A percentile compares a stretch with the other conserved stretches of the same genome.
These are phyloP conservation scores for Pichia insulana DNA, from an alignment of 805 yeast genomes.

Conservation along the genomic window DNA sequence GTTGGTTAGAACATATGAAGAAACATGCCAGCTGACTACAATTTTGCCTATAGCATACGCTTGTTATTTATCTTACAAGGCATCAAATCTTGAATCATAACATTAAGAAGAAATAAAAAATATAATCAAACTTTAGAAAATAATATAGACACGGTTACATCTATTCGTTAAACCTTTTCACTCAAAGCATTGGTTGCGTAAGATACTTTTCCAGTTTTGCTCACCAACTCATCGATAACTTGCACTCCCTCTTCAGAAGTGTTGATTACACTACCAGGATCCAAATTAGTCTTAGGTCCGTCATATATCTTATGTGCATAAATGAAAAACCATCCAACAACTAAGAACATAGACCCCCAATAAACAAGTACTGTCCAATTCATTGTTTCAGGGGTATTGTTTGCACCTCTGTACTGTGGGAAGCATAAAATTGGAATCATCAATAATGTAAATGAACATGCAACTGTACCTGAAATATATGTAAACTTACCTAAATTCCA, in stretches of 20 bases:
- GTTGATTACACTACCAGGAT: constrained; percentile 25
- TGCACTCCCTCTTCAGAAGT: constrained; percentile 15
- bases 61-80: no score
- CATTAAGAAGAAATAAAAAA: no score
- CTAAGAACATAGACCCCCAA: constrained; percentile 49
- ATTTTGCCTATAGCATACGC: no score
- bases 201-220: constrained; percentile 13
- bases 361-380: constrained; percentile 59
- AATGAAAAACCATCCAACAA: constrained; percentile 40
- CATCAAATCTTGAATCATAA: no score
- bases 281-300: constrained; percentile 52
- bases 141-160: neutral
- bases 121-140: neutral
- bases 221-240: constrained; percentile 17
- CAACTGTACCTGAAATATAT: constrained; percentile 39
- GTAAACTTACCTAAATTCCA: constrained; percentile 53
- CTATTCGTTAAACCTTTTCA: constrained; percentile 4
- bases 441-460: constrained; percentile 40
- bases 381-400: constrained; percentile 35
- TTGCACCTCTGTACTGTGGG: constrained; percentile 38
- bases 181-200: constrained; percentile 2
- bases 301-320: constrained; percentile 52
- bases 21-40: no score
- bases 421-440: constrained; percentile 56
- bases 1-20: no score